phyloP scores from a whole-genome alignment of 345 rosid genomes.

The Laguncularia racemosa region DNA sequence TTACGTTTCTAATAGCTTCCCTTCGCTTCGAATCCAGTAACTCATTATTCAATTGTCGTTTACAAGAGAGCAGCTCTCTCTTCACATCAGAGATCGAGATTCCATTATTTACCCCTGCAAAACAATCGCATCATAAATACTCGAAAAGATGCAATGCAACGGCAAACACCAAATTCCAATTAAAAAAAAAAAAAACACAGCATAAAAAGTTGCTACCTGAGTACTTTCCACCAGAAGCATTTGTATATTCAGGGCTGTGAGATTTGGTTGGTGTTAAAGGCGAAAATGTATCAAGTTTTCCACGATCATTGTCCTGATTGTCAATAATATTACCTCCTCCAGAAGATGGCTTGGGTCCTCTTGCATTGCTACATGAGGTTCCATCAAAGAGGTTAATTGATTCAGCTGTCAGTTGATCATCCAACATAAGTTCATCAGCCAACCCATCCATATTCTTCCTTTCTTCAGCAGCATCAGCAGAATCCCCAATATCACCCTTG shows the following conservation, averaged over 20 bases:
- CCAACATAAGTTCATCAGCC: slow-evolving; percentile 15
- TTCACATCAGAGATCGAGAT: slow-evolving; percentile 18
- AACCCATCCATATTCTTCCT: slow-evolving; percentile 6
- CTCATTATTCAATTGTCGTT: slow-evolving; percentile 14
- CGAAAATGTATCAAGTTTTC: neutral
- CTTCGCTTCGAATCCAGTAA: slow-evolving; percentile 11
- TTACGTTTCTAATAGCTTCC: slow-evolving; percentile 27
- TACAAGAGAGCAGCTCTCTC: slow-evolving; percentile 11
- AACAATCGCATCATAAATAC: slow-evolving; percentile 7
- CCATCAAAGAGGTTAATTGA: slow-evolving; percentile 10
- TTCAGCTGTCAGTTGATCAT: slow-evolving; percentile 14
- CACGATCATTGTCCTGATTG: neutral
- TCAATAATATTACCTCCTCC: neutral
- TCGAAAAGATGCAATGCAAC: neutral
- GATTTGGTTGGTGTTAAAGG: slow-evolving; percentile 21
- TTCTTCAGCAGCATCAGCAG: neutral
- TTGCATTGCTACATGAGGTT: slow-evolving; percentile 4
- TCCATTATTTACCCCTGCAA: slow-evolving; percentile 27
- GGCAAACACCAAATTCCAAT: no score
- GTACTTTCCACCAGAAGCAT: slow-evolving; percentile 12
- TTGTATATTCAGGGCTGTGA: slow-evolving; percentile 16
- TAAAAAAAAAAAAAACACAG: neutral
- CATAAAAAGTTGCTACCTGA: slow-evolving; percentile 31
- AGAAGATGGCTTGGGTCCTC: neutral
- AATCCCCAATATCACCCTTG: slow-evolving; percentile 9